Percentiles rank a stretch among this genome's conserved stretches.
These are phyloP conservation scores for Chalara sp. DNA, from an alignment of 2,329 filamentous ascomycete genomes.

Conservation along the genomic window DNA sequence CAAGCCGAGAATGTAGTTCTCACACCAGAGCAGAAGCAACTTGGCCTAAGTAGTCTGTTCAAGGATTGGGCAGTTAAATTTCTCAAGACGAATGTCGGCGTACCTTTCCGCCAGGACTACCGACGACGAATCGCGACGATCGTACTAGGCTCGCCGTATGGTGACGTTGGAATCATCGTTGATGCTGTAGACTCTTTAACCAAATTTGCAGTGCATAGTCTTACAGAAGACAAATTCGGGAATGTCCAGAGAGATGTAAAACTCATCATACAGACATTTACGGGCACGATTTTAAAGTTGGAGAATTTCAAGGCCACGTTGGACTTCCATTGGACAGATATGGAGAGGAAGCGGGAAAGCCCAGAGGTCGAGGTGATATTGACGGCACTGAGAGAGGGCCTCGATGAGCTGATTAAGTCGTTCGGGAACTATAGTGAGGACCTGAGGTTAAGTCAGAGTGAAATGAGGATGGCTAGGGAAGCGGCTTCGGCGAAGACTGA, in stretches of 20 bases:
- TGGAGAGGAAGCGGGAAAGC: constrained; percentile 43
- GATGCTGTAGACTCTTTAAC: constrained; percentile 67
- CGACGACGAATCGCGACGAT: constrained; percentile 56
- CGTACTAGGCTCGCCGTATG: constrained; percentile 68
- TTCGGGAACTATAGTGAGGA: constrained; percentile 72
- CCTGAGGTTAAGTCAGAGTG: constrained; percentile 61
- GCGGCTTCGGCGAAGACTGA: constrained; percentile 29
- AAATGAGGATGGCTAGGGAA: constrained; percentile 69
- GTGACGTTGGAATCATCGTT: constrained; percentile 59
- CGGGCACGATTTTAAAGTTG: constrained; percentile 59
- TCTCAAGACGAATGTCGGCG: constrained; percentile 49
- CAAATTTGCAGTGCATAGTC: constrained; percentile 62
- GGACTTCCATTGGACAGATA: constrained; percentile 73
- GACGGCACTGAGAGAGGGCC: constrained; percentile 54
- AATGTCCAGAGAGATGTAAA: constrained; percentile 81
- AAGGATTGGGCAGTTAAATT: constrained; percentile 40
- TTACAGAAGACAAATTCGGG: constrained; percentile 77
- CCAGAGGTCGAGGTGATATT: constrained; percentile 68
- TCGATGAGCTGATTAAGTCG: constrained; percentile 58
- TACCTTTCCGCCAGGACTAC: constrained; percentile 65
- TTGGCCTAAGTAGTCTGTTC: constrained; percentile 42
- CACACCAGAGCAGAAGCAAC: constrained; percentile 44
- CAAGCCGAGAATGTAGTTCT: constrained; percentile 27
- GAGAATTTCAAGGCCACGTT: constrained; percentile 57
- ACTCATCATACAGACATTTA: constrained; percentile 66